Evolutionary conservation across 176 grass and related monocot species (phyloP).

Genomic region (Aegilops tauschii): DNA sequence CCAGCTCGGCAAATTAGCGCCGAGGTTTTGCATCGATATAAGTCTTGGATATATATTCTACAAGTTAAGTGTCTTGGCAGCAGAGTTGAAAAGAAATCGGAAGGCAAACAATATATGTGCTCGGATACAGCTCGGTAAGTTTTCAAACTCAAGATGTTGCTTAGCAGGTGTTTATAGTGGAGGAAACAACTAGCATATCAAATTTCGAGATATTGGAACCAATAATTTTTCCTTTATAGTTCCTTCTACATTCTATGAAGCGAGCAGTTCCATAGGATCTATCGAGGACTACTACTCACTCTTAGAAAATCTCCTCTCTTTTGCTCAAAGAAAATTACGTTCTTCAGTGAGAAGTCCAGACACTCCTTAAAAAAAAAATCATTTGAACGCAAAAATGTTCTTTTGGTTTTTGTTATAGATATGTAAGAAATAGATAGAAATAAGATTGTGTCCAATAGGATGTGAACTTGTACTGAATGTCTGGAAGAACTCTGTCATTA

Average conservation of each 20-base stretch:
- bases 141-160: neutral
- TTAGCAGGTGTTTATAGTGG: neutral
- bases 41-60: conserved; percentile 17
- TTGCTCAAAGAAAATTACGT: neutral
- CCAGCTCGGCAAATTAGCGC: conserved; percentile 1
- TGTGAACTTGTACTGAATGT: conserved; percentile 10
- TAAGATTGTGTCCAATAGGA: neutral
- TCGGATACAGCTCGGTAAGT: neutral
- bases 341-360: too few relatives aligned
- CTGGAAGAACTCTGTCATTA: neutral
- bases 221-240: neutral
- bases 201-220: neutral
- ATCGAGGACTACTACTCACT: neutral
- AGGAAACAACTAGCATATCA: neutral
- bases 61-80: conserved; percentile 15
- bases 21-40: conserved; percentile 10
- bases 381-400: neutral
- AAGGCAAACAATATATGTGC: conserved; percentile 16
- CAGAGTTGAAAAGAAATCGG: neutral
- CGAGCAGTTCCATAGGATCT: neutral
- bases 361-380: neutral
- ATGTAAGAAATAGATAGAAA: neutral
- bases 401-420: neutral
- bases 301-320: neutral
- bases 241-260: neutral